Percentiles rank a stretch among this genome's conserved stretches.
Conservation (phyloP, 805 yeast species). For the Candida montana region DNA sequence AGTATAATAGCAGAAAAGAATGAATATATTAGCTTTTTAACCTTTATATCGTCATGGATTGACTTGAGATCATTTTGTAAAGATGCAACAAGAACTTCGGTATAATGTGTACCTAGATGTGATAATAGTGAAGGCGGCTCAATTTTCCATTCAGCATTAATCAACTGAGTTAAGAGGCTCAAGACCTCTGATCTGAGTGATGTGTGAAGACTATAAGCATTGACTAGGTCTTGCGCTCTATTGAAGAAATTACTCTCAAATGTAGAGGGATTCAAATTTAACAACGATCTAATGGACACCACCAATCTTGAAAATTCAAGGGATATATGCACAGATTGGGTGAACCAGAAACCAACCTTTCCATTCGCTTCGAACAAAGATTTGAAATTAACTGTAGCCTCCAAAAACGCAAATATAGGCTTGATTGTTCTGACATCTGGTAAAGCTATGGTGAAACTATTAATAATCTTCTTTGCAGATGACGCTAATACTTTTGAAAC, state of each 20-base stretch:
- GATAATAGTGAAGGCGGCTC: constrained; percentile 78
- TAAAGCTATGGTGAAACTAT: constrained; percentile 49
- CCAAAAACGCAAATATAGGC: constrained; percentile 49
- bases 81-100: constrained; percentile 54
- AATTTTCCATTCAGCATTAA: constrained; percentile 49
- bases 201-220: constrained; percentile 47
- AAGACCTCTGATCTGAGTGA: constrained; percentile 47
- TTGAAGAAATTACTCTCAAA: constrained; percentile 59
- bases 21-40: constrained; percentile 52
- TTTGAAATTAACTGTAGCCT: constrained; percentile 35
- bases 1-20: constrained; percentile 65
- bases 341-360: constrained; percentile 40
- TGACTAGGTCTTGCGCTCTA: constrained; percentile 50
- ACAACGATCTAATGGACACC: constrained; percentile 49
- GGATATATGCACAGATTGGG: constrained; percentile 43
- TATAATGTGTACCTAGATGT: constrained; percentile 62
- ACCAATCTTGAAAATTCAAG: constrained; percentile 54
- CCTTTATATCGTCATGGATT: constrained; percentile 45
- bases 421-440: constrained; percentile 48
- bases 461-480: constrained; percentile 46
- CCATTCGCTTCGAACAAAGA: constrained; percentile 37
- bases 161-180: constrained; percentile 50
- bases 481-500: constrained; percentile 46
- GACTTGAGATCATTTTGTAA: constrained; percentile 57
- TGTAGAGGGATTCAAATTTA: constrained; percentile 49